phyloP scores from a whole-genome alignment of 2,329 filamentous ascomycete species.

The Xylaria sp. region DNA sequence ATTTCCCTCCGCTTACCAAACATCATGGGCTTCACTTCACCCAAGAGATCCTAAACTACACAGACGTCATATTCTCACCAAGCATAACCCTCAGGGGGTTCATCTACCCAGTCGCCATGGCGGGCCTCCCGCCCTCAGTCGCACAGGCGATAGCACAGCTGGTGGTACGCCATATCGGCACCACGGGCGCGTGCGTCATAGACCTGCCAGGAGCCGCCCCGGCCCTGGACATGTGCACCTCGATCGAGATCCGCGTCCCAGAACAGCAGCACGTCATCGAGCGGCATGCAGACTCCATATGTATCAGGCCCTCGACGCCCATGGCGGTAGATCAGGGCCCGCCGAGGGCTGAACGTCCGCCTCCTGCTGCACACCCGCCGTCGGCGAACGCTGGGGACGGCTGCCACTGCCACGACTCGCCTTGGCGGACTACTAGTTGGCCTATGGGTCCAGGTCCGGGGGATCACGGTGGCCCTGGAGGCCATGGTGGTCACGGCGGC shows the following conservation, averaged over 20 bases:
- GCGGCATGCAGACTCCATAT: constrained; percentile 42
- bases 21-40: neutral
- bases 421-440: constrained; percentile 19
- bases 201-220: constrained; percentile 42
- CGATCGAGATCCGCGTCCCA: constrained; percentile 44
- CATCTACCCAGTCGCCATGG: constrained; percentile 14
- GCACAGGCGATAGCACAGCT: constrained; percentile 37
- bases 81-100: neutral
- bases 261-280: constrained; percentile 40
- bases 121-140: constrained; percentile 19
- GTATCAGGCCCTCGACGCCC: constrained; percentile 42
- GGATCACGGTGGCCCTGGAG: constrained; percentile 5
- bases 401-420: neutral
- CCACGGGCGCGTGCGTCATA: constrained; percentile 45
- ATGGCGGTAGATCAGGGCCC: constrained; percentile 1
- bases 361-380: neutral
- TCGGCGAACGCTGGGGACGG: neutral
- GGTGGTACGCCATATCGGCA: constrained; percentile 39
- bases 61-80: neutral
- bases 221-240: constrained; percentile 40
- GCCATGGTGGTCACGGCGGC: neutral
- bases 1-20: neutral
- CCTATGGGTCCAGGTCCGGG: neutral
- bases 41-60: neutral
- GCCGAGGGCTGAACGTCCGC: constrained; percentile 5